A percentile compares a stretch with the other conserved stretches of the same genome.
These are phyloP conservation scores for Nothomitra cinnamomea DNA, from an alignment of 2,329 filamentous ascomycete genomes.

Conservation along the genomic window DNA sequence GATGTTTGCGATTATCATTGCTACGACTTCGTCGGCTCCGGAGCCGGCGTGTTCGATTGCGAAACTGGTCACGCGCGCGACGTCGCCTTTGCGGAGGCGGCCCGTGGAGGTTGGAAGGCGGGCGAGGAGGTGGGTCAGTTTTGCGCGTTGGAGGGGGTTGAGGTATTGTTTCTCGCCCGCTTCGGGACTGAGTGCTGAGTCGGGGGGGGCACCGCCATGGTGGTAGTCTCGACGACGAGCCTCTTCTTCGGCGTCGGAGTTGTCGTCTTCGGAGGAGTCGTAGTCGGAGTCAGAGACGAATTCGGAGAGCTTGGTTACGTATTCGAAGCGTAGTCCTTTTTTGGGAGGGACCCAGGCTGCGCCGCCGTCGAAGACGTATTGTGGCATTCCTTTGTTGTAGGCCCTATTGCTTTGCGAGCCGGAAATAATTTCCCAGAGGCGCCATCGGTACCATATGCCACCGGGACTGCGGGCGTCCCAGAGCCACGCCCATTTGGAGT, in stretches of 20 bases:
- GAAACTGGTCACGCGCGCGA: slow-evolving; percentile 73
- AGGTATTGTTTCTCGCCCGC: slow-evolving; percentile 46
- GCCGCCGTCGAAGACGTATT: slow-evolving; percentile 52
- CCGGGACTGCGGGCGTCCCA: slow-evolving; percentile 69
- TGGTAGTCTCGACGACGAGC: slow-evolving; percentile 25
- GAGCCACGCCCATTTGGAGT: slow-evolving; percentile 87
- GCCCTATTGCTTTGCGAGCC: slow-evolving; percentile 30
- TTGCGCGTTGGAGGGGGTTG: slow-evolving; percentile 68
- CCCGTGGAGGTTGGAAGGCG: slow-evolving; percentile 61
- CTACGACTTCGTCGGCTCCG: slow-evolving; percentile 81
- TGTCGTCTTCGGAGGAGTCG: slow-evolving; percentile 73
- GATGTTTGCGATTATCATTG: slow-evolving; percentile 71
- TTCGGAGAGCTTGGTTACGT: slow-evolving; percentile 56
- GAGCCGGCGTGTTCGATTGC: slow-evolving; percentile 73
- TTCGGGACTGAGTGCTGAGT: slow-evolving; percentile 14
- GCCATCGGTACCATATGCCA: slow-evolving; percentile 85
- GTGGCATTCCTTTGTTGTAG: slow-evolving; percentile 36
- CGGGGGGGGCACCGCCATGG: slow-evolving; percentile 24
- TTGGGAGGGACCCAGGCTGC: slow-evolving; percentile 65
- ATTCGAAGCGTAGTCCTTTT: slow-evolving; percentile 62
- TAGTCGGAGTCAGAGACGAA: slow-evolving; percentile 75
- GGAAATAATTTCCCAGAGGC: slow-evolving; percentile 73
- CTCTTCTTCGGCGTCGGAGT: slow-evolving; percentile 30
- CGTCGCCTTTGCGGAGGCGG: slow-evolving; percentile 64
- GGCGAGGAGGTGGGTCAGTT: slow-evolving; percentile 67